These are phyloP conservation scores for Rhizodiscina lignyota DNA, from an alignment of 495 filamentous ascomycete species.

Conservation along the genomic window DNA sequence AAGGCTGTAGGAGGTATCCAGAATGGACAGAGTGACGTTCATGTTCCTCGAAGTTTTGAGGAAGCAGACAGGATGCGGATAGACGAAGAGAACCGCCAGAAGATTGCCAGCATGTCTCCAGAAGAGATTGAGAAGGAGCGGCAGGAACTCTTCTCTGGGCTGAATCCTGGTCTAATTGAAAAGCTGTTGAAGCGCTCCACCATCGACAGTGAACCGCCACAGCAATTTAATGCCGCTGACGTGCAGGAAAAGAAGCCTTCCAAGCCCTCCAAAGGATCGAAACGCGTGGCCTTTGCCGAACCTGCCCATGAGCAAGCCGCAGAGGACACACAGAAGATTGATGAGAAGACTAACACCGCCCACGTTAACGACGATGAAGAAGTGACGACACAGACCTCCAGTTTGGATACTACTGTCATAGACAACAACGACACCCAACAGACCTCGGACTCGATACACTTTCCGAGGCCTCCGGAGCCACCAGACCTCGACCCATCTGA, in stretches of 20 bases:
- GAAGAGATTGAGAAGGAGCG: constrained; percentile 64
- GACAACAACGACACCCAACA: not conserved
- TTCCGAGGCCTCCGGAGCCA: constrained; percentile 38
- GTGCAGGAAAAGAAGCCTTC: not conserved
- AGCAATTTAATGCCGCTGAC: no score
- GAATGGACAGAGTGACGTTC: no score
- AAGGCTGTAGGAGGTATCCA: no score
- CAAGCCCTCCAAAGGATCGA: not conserved
- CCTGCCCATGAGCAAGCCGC: not conserved
- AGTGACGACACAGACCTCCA: constrained; percentile 1
- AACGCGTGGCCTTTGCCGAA: not conserved
- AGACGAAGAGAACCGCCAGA: constrained; percentile 62
- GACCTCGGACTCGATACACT: constrained; percentile 28
- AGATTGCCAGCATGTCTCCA: constrained; percentile 62
- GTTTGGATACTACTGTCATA: not conserved
- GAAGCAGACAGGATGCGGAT: constrained; percentile 55
- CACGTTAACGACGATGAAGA: not conserved
- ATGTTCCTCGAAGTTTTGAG: no score
- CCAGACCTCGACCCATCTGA: constrained; percentile 70
- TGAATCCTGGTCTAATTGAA: constrained; percentile 59
- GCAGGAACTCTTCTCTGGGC: constrained; percentile 49
- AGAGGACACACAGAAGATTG: no score
- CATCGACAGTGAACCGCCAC: constrained; percentile 32
- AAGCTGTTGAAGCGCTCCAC: constrained; percentile 62
- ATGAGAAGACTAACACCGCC: not conserved